Evolutionary conservation across 345 rosid species (phyloP), one percentile per base, ranked within the genome.

Genomic region (Eucalyptus virginea): DNA sequence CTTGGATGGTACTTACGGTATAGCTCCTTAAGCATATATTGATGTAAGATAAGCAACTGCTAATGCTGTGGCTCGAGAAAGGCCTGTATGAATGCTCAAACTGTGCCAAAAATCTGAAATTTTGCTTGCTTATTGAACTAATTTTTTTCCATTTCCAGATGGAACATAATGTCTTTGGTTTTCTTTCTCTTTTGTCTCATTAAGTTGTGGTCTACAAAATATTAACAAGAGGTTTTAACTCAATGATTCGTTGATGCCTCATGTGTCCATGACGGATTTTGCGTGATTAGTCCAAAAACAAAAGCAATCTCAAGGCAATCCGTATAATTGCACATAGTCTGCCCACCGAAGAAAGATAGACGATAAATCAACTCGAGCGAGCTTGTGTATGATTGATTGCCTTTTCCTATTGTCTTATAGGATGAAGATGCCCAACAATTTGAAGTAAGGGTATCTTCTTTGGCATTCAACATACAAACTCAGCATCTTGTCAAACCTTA

Each of bases 81-180:
- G 69, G 69, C 32, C 16, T 1, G 8, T 13, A 1, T 28, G 8
- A 28, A 62, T 1, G 0, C 3, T 62, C 34, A 6, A 28, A 3
- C 34, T 28, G 69, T 62, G 69, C 69, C 34, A 28, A 62, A 62
- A 62, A 30, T 28, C 8, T 62, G 32, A 11, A 62, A 62, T 52
- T 52, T 52, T 52, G n/a, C 28, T 6, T 60, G 69, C 69, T 28
- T 60, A 16, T 28, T 60, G 69, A 60, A 28, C 2, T 56, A 28
- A 28, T 13, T 28, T 60, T 52, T 56, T 56, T 24, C 62, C 32
- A 60, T 28, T 28, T 60, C 32, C 69, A 60, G 17, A 60, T 60
- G 69, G 32, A 28, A 60, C 17, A 11, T 11, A 60, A 28, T 28
- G 16, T 60, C n/a, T 60, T 60, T 60, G 69, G 69, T 28, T 28